Evolutionary conservation across 768 basidiomycete species (phyloP), one percentile per base, ranked within the genome.

Genomic region (Trichaptum fuscoviolaceum): DNA sequence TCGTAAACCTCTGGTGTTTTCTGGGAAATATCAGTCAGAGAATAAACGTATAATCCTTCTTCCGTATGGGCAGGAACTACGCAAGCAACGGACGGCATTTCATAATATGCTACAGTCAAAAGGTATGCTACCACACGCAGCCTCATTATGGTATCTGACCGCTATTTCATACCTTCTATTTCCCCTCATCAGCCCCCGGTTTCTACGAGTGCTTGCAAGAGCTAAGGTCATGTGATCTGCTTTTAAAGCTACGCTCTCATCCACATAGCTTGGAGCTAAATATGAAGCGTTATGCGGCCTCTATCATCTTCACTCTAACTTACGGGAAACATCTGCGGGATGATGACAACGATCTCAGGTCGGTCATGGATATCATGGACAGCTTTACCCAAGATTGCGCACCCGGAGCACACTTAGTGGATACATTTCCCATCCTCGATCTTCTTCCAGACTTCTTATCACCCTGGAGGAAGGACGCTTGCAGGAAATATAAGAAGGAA

Each of bases 31-130:
- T 35, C 69, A 63, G 8, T 52, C 42, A 12, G 35, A 61, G 7
- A 65, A 69, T 36, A 70, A 67, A 66, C 67, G 70, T 9, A 59
- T 71, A 15, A 64, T 70, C 6, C 64, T 70, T 8, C 65, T 71
- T 12, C 66, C 69, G 15, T 71, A 70, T 62, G 70, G 70, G 18
- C 36, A 27, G 25, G 25, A 23, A 25, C 63, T 71, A 17, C 68
- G 65, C 63, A 67, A 66, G 57, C 69, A 70, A 57, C 66, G 70
- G 25, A 63, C 65, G 12, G 70, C 69, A 18, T 68, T 68, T 34
- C 63, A 68, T 58, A 64, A 65, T 35, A 70, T 70, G 69, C 65
- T 70, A 9, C 57, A 69, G 23, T 57, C 68, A 12, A 20, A 52
- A 52, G 42, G 42, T 52, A 12, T 52, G 20, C 42, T 20, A 52